Evolutionary conservation across 495 filamentous ascomycete genomes (phyloP).

Genomic region (Aspergillus ostianus): DNA sequence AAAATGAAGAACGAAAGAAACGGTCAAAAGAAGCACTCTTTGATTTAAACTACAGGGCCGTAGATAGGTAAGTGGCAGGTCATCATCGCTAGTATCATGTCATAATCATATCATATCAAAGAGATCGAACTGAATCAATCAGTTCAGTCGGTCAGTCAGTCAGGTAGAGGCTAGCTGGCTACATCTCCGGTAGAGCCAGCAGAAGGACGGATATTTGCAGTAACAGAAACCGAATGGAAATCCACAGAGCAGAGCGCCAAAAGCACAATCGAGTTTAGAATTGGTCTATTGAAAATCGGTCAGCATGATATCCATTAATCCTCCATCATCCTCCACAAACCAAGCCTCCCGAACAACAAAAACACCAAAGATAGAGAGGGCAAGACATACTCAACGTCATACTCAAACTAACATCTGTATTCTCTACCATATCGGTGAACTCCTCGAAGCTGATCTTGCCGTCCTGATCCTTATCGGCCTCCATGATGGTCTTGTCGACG

Average conservation of each 20-base stretch:
- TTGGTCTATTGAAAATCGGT: conserved; percentile 28
- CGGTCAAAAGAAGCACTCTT: background rate
- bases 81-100: conserved; percentile 13
- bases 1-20: too few relatives aligned
- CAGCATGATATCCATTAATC: too few relatives aligned
- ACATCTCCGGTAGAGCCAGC: too few relatives aligned
- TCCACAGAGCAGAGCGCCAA: background rate
- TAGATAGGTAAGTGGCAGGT: conserved; percentile 1
- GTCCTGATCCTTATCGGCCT: conserved; percentile 92
- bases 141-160: background rate
- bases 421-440: conserved; percentile 98
- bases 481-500: conserved; percentile 99
- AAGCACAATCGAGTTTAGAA: conserved; percentile 23
- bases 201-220: too few relatives aligned
- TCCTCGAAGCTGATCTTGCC: conserved; percentile 99
- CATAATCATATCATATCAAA: conserved; percentile 17
- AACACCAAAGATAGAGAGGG: background rate
- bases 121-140: background rate
- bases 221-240: too few relatives aligned
- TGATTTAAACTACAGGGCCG: background rate
- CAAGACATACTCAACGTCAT: conserved; percentile 84
- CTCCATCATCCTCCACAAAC: too few relatives aligned
- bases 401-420: conserved; percentile 94
- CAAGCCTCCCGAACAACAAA: too few relatives aligned
- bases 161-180: too few relatives aligned